A percentile compares a stretch with the other conserved stretches of the same genome.
Conservation (phyloP, 345 rosid species). For the Trapa incisa region DNA sequence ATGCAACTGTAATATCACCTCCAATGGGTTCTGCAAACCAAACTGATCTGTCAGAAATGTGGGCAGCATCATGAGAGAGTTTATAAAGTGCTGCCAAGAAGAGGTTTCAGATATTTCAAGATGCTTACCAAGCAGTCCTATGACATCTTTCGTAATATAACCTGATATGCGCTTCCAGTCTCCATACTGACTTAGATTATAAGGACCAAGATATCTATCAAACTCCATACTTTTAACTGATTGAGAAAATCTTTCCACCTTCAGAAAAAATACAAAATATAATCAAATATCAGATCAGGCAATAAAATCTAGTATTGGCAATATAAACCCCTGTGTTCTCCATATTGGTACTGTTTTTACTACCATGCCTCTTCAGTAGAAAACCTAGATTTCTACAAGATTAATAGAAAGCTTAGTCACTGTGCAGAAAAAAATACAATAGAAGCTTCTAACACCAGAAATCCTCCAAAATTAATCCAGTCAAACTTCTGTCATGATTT, state of each 20-base stretch:
- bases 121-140: constrained; percentile 53
- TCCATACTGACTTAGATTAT: constrained; percentile 45
- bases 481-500: not conserved
- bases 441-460: not conserved
- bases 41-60: not conserved
- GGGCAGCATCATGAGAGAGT: not conserved
- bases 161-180: constrained; percentile 67
- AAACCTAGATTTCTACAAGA: not conserved
- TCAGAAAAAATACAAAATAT: not conserved
- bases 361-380: not conserved
- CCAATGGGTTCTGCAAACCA: constrained; percentile 70
- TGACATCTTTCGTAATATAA: constrained; percentile 40
- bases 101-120: constrained; percentile 4
- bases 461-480: too few species aligned
- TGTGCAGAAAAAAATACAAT: not conserved
- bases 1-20: constrained; percentile 67
- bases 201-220: constrained; percentile 73
- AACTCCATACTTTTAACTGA: constrained; percentile 67
- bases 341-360: not conserved
- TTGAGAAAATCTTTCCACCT: constrained; percentile 68
- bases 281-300: not conserved
- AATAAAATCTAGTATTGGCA: not conserved
- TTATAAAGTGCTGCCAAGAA: not conserved
- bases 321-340: not conserved
- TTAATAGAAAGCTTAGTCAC: not conserved